These are phyloP conservation scores for Thalassiosira pacifica DNA, from an alignment of 352 stramenopile genomes.

Conservation along the genomic window DNA sequence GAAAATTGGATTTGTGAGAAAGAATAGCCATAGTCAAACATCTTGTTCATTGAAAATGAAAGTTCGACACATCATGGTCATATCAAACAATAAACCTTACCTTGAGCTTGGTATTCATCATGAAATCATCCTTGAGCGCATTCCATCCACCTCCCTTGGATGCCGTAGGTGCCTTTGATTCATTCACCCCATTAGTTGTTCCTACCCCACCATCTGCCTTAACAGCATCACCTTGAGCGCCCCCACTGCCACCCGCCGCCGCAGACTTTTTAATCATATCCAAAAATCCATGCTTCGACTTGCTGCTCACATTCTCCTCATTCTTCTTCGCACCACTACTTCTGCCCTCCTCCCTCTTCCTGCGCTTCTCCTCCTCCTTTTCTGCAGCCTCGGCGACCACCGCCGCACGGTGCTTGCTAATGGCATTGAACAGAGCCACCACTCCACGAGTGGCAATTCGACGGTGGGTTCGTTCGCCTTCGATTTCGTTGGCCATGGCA, in stretches of 20 bases:
- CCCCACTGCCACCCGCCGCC: constrained; percentile 25
- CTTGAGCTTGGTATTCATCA: constrained; percentile 77
- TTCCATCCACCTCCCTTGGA: constrained; percentile 62
- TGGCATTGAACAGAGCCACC: constrained; percentile 88
- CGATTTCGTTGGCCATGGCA: constrained; percentile 72
- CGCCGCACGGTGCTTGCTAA: constrained; percentile 81
- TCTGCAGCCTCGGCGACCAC: constrained; percentile 38
- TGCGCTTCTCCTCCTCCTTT: constrained; percentile 41
- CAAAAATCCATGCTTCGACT: constrained; percentile 83
- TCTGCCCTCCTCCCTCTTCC: constrained; percentile 16
- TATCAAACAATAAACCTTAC: constrained; percentile 11
- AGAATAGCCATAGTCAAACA: not conserved
- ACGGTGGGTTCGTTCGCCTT: constrained; percentile 81
- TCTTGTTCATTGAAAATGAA: too few species aligned
- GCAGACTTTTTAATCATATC: constrained; percentile 83
- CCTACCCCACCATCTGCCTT: not conserved
- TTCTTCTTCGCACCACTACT: constrained; percentile 20
- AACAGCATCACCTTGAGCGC: constrained; percentile 9
- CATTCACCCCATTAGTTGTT: too few species aligned
- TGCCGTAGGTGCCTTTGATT: not conserved
- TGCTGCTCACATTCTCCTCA: constrained; percentile 24
- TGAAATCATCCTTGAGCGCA: constrained; percentile 83
- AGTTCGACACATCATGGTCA: not conserved
- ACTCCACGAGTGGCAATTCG: constrained; percentile 87
- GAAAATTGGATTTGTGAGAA: constrained; percentile 2